Percentiles rank a stretch among this genome's conserved stretches.
These are phyloP conservation scores for Tylopilus cervinicoccineus DNA, from an alignment of 768 basidiomycete genomes.

Conservation along the genomic window DNA sequence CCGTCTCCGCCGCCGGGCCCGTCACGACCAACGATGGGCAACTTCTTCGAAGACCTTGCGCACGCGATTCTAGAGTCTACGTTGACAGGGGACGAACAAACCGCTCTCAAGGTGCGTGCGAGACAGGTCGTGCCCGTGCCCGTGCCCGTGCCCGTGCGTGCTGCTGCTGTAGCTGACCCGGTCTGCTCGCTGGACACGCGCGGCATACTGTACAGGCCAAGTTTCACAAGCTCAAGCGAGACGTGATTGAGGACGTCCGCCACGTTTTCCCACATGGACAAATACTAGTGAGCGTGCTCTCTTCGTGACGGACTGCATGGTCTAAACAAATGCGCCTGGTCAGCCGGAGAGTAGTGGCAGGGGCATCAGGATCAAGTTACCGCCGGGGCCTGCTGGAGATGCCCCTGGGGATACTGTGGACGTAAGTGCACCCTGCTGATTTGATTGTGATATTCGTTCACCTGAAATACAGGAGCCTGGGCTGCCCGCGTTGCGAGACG, in stretches of 20 bases:
- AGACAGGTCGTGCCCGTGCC: too few relatives aligned
- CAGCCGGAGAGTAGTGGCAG: slow-evolving; percentile 24
- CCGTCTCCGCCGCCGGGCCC: neutral
- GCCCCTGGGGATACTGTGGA: neutral
- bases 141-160: too few relatives aligned
- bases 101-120: slow-evolving; percentile 24
- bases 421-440: neutral
- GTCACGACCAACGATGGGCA: slow-evolving; percentile 17
- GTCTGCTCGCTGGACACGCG: too few relatives aligned
- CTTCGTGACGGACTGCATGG: neutral
- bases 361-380: slow-evolving; percentile 21
- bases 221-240: slow-evolving; percentile 27
- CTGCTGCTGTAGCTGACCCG: too few relatives aligned
- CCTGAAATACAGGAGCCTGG: slow-evolving; percentile 11
- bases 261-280: slow-evolving; percentile 26
- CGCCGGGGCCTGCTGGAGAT: slow-evolving; percentile 13
- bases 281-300: slow-evolving; percentile 19
- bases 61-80: slow-evolving; percentile 20
- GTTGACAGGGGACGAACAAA: slow-evolving; percentile 22
- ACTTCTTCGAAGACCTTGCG: slow-evolving; percentile 28
- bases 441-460: neutral
- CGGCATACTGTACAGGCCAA: slow-evolving; percentile 21
- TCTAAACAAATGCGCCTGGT: neutral
- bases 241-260: slow-evolving; percentile 28
- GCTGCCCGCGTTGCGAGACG: slow-evolving; percentile 17